A percentile compares a stretch with the other conserved stretches of the same genome.
These are phyloP conservation scores for Penicillium sp. DNA, from an alignment of 2,329 filamentous ascomycete species.

Conservation along the genomic window DNA sequence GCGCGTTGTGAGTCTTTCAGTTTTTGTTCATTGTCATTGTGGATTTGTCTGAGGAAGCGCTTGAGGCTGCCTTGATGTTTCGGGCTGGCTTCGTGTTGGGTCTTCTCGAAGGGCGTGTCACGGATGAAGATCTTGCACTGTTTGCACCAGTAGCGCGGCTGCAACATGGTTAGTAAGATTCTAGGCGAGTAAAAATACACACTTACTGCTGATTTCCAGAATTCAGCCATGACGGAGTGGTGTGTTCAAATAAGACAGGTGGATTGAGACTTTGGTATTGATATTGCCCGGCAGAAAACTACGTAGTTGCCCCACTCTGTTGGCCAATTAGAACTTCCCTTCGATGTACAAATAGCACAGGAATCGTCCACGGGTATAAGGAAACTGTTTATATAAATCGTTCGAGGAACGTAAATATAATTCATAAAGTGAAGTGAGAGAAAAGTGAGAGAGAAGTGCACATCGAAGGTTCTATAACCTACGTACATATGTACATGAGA, in stretches of 20 bases:
- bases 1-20: slow-evolving; percentile 79
- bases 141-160: slow-evolving; percentile 96
- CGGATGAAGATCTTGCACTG: slow-evolving; percentile 87
- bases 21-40: slow-evolving; percentile 77
- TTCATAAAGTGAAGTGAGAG: no score
- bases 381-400: no score
- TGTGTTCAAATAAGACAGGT: background rate
- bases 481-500: no score
- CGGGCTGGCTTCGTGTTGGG: slow-evolving; percentile 82
- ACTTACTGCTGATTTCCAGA: slow-evolving; percentile 89
- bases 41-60: slow-evolving; percentile 83
- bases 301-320: background rate
- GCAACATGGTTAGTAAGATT: slow-evolving; percentile 20
- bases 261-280: background rate
- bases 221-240: slow-evolving; percentile 72
- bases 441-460: no score
- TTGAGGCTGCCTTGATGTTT: slow-evolving; percentile 85
- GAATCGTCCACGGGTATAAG: no score
- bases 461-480: no score
- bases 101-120: slow-evolving; percentile 85
- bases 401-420: no score
- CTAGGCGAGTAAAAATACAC: background rate
- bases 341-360: background rate
- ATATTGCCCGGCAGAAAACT: background rate
- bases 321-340: background rate